phyloP scores from a whole-genome alignment of 1,284 basidiomycete species.

The Heterobasidion occidentale region DNA sequence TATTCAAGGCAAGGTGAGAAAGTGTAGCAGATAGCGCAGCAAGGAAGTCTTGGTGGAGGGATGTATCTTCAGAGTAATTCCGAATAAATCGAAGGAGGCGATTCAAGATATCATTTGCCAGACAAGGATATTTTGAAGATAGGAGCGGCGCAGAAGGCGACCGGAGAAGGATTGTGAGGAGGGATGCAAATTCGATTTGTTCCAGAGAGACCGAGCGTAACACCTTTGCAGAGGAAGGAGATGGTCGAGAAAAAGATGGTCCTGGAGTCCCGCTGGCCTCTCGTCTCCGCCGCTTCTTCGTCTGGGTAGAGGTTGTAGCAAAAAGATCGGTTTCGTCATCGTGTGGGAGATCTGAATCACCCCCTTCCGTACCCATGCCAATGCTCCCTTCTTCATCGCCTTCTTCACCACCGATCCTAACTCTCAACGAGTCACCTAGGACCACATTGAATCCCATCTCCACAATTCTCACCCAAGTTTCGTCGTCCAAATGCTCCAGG shows the following conservation, averaged over 20 bases:
- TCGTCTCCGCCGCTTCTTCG: constrained; percentile 27
- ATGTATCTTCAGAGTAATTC: constrained; percentile 59
- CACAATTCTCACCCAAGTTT: constrained; percentile 63
- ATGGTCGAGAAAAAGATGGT: constrained; percentile 6
- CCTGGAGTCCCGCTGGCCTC: constrained; percentile 10
- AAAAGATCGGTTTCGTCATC: constrained; percentile 17
- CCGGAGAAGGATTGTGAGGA: constrained; percentile 61
- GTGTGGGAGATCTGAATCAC: constrained; percentile 15
- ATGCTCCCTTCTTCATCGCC: constrained; percentile 20
- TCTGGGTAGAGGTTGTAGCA: constrained; percentile 14
- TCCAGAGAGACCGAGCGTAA: constrained; percentile 39
- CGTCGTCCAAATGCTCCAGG: constrained; percentile 64
- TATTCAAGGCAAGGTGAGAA: constrained; percentile 68
- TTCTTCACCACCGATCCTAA: constrained; percentile 29
- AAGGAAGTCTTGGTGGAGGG: constrained; percentile 70
- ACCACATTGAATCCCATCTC: constrained; percentile 73
- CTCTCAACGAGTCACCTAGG: constrained; percentile 52
- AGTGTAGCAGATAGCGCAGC: constrained; percentile 62
- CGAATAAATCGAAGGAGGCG: constrained; percentile 64
- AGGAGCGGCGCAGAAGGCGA: constrained; percentile 52
- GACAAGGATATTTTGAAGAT: constrained; percentile 23
- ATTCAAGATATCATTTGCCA: constrained; percentile 48
- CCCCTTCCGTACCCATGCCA: constrained; percentile 12
- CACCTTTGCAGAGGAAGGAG: constrained; percentile 5
- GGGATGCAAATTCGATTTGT: constrained; percentile 63